A percentile compares a stretch with the other conserved stretches of the same genome.
Evolutionary conservation across 495 filamentous ascomycete species (phyloP).

Genomic region (Extremus antarcticus): DNA sequence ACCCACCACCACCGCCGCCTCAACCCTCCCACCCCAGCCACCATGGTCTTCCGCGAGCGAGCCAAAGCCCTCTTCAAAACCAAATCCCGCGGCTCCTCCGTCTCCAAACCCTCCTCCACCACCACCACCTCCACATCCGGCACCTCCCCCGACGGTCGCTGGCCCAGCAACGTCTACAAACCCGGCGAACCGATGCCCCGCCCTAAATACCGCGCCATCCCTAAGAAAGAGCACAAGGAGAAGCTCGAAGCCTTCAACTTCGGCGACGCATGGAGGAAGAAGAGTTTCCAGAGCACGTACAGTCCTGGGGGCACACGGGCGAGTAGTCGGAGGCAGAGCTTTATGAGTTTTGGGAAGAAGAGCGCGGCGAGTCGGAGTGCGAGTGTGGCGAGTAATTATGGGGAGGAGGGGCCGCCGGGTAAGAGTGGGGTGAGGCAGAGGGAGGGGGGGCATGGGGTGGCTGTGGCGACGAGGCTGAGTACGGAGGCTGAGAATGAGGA

Average conservation of each 20-base stretch:
- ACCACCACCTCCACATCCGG: slow-evolving; percentile 8
- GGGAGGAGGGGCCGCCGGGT: slow-evolving; percentile 2
- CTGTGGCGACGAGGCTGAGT: not conserved
- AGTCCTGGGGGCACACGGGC: slow-evolving; percentile 30
- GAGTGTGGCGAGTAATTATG: slow-evolving; percentile 12
- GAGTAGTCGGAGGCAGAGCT: slow-evolving; percentile 16
- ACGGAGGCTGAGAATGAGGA: slow-evolving; percentile 14
- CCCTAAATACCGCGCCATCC: slow-evolving; percentile 33
- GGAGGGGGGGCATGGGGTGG: slow-evolving; percentile 6
- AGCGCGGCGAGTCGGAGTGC: slow-evolving; percentile 10
- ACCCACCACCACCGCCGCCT: not conserved
- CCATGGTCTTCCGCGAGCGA: slow-evolving; percentile 32
- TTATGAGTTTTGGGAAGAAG: slow-evolving; percentile 20
- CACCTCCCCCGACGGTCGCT: slow-evolving; percentile 6
- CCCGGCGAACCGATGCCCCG: slow-evolving; percentile 34
- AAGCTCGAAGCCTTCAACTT: slow-evolving; percentile 31
- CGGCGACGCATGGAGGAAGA: slow-evolving; percentile 28
- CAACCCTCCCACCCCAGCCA: no score
- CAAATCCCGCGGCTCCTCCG: slow-evolving; percentile 2
- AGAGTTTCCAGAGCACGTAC: slow-evolving; percentile 27
- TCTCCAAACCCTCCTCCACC: slow-evolving; percentile 9
- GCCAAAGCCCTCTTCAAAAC: slow-evolving; percentile 27
- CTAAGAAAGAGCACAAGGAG: slow-evolving; percentile 30
- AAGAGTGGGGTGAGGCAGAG: slow-evolving; percentile 6
- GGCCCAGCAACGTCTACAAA: slow-evolving; percentile 26